Evolutionary conservation across 352 stramenopile species (phyloP).

Genomic region (Pseudoperonospora humuli): DNA sequence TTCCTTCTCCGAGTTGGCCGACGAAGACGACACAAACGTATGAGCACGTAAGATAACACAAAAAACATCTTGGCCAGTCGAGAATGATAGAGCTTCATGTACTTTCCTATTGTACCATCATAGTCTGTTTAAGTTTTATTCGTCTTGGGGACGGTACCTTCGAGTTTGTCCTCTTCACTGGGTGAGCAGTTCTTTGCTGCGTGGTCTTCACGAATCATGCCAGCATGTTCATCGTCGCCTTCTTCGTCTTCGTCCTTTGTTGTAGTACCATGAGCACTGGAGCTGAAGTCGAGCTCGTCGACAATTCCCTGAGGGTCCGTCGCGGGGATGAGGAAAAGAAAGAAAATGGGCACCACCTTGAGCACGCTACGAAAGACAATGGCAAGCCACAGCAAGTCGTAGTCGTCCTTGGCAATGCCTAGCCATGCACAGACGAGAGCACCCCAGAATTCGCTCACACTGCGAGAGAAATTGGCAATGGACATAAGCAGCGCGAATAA

Average conservation of each 20-base stretch:
- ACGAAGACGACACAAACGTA: slow-evolving; percentile 10
- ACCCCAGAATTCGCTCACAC: slow-evolving; percentile 90
- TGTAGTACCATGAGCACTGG: slow-evolving; percentile 8
- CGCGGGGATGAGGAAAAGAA: slow-evolving; percentile 72
- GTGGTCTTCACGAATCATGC: slow-evolving; percentile 41
- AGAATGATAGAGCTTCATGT: slow-evolving; percentile 20
- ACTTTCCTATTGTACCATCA: background rate
- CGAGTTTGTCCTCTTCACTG: slow-evolving; percentile 19
- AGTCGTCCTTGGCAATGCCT: slow-evolving; percentile 87
- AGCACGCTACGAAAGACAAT: slow-evolving; percentile 88
- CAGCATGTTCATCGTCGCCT: slow-evolving; percentile 22
- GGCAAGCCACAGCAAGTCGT: slow-evolving; percentile 88
- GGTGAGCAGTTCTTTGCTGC: slow-evolving; percentile 29
- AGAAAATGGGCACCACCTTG: slow-evolving; percentile 89
- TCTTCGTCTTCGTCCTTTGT: slow-evolving; percentile 19
- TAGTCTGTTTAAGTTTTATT: slow-evolving; percentile 16
- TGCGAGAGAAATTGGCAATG: slow-evolving; percentile 93
- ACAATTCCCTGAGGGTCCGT: slow-evolving; percentile 75
- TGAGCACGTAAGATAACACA: slow-evolving; percentile 13
- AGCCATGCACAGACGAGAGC: slow-evolving; percentile 85
- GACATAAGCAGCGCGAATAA: slow-evolving; percentile 97
- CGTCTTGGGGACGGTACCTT: slow-evolving; percentile 13
- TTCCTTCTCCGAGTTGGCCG: slow-evolving; percentile 28
- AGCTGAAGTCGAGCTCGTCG: slow-evolving; percentile 54
- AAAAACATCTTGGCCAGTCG: slow-evolving; percentile 12